Evolutionary conservation across 179 eudicot genomes (phyloP), one percentile per base, ranked within the genome.

Genomic region (Drosera spatulata): DNA sequence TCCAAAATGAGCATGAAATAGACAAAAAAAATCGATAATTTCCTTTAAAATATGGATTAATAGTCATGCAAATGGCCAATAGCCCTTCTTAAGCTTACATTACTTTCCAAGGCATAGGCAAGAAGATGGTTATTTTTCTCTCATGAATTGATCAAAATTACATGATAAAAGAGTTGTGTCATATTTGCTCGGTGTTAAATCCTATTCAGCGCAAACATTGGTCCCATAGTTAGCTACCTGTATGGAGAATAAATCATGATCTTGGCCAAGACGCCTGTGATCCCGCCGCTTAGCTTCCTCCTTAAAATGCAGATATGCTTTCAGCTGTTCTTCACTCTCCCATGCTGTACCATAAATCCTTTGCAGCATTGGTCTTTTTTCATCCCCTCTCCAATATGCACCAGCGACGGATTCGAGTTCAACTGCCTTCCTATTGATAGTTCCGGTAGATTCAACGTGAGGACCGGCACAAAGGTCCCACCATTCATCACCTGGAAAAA

Each of bases 401-500:
- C 99, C 99, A 66, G 99, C 96, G 69, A 93, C 95, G 70, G 99
- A 93, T 79, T 93, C 99, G 65, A 93, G 95, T 41, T 93, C 88
- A 69, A 93, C 71, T 63, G 99, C 99, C 80, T 74, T 86, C 67
- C 77, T 81, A 63, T 79, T 82, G 64, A 93, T 93, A 54, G 77
- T 85, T 65, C 99, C 97, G 62, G 99, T 93, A 66, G 95, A 71
- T 71, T 93, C 94, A 72, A 93, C 97, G 84, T 93, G 99, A 61
- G 99, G 99, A 37, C 99, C 99, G 58, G 99, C 99, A 85, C 99
- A 93, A 64, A 93, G 99, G 70, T 93, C 99, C 99, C 99, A 93
- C 99, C 99, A 93, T 60, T 93, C 95, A 74, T 89, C 77, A 60
- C 99, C 99, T 93, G 61, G 43, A 62, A 71, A 60, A 52, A 63